A percentile compares a stretch with the other conserved stretches of the same genome.
phyloP scores from a whole-genome alignment of 192 early-diverging fungal genomes.

The Backusella sp. region DNA sequence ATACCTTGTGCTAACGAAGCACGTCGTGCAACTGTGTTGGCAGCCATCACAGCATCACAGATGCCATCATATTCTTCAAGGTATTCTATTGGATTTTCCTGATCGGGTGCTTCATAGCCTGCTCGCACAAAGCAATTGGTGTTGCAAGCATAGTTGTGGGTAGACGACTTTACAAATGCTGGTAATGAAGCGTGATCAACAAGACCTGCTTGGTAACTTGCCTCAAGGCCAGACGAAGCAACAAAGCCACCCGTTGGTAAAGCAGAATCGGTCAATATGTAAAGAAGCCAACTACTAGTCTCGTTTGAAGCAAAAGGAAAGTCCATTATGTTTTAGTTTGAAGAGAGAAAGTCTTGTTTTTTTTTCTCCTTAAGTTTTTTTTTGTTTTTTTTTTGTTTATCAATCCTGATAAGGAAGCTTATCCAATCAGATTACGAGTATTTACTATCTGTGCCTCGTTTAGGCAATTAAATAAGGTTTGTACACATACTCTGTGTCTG shows the following conservation, averaged over 20 bases:
- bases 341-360: background rate
- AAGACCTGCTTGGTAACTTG: constrained; percentile 68
- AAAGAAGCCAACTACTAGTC: constrained; percentile 67
- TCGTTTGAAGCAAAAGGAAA: constrained; percentile 23
- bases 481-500: too few species aligned
- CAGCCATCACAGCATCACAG: constrained; percentile 35
- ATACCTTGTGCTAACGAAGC: constrained; percentile 69
- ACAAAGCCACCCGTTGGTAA: constrained; percentile 96
- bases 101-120: constrained; percentile 41
- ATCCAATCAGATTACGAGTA: background rate
- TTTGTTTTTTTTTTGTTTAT: background rate
- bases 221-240: constrained; percentile 88
- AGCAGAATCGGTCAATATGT: constrained; percentile 87
- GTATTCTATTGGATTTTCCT: constrained; percentile 22
- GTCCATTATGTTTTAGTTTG: constrained; percentile 11
- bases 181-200: constrained; percentile 42
- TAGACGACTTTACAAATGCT: constrained; percentile 55
- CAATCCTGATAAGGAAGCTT: background rate
- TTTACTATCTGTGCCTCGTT: background rate
- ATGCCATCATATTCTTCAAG: constrained; percentile 30
- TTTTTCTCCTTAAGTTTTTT: background rate
- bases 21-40: constrained; percentile 63
- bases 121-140: constrained; percentile 69
- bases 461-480: background rate
- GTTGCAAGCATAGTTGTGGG: constrained; percentile 69